phyloP scores from a whole-genome alignment of 495 filamentous ascomycete genomes.

The Hyphodiscus hymeniophilus region DNA sequence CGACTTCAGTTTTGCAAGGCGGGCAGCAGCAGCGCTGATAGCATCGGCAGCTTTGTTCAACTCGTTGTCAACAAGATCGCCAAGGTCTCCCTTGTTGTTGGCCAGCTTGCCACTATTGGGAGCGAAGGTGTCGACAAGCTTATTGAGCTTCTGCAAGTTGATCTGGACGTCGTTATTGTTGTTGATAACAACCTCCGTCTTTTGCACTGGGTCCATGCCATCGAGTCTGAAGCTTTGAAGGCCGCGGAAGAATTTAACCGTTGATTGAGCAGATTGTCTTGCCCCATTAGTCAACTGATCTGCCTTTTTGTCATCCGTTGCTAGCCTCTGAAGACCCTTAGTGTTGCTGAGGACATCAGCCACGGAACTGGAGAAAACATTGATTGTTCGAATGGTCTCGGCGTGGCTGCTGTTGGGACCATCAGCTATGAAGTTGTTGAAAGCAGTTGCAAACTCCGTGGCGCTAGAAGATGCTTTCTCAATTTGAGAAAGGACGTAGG shows the following conservation, averaged over 20 bases:
- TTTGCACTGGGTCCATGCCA: constrained; percentile 75
- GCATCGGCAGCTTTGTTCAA: constrained; percentile 90
- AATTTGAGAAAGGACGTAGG: constrained; percentile 91
- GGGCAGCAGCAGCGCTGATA: constrained; percentile 83
- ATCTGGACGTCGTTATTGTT: constrained; percentile 91
- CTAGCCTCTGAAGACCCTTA: constrained; percentile 89
- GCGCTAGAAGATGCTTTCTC: constrained; percentile 93
- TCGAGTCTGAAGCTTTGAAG: constrained; percentile 91
- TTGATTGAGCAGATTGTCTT: constrained; percentile 77
- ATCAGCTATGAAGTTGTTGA: constrained; percentile 97
- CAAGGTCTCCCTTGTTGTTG: constrained; percentile 72
- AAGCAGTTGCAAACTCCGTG: constrained; percentile 92
- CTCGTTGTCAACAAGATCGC: constrained; percentile 88
- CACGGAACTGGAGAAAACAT: constrained; percentile 80
- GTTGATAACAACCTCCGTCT: constrained; percentile 93
- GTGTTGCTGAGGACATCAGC: constrained; percentile 93
- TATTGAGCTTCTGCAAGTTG: constrained; percentile 83
- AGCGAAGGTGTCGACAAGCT: constrained; percentile 83
- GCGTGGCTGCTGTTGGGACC: constrained; percentile 87
- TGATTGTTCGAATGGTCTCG: constrained; percentile 87
- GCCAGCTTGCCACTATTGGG: constrained; percentile 74
- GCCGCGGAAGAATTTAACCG: constrained; percentile 91
- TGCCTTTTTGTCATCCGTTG: constrained; percentile 87
- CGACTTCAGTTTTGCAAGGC: constrained; percentile 82
- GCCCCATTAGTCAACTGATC: constrained; percentile 75